A percentile compares a stretch with the other conserved stretches of the same genome.
phyloP scores from a whole-genome alignment of 306 rosid genomes.

The Gleditsia sinensis region DNA sequence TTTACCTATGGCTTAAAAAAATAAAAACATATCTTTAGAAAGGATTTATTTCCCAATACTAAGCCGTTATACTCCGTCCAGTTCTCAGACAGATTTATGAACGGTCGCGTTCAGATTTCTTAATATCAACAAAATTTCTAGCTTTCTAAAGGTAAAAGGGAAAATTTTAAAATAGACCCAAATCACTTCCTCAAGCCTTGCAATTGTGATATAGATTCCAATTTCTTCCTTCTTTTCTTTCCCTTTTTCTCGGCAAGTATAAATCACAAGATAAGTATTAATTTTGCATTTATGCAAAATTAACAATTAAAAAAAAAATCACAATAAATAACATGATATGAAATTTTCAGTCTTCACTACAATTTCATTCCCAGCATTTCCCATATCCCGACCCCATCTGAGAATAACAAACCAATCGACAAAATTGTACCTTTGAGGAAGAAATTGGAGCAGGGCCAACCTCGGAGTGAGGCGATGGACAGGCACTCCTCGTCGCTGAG shows the following conservation, averaged over 20 bases:
- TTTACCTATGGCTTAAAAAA: not conserved
- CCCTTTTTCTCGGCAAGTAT: not conserved
- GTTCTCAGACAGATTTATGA: not conserved
- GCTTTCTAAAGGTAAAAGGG: not conserved
- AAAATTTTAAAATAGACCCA: too few relatives aligned
- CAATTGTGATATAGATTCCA: not conserved
- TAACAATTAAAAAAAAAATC: not conserved
- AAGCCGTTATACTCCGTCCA: not conserved
- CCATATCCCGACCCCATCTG: not conserved
- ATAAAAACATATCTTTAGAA: not conserved
- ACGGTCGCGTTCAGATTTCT: not conserved
- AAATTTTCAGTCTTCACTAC: not conserved
- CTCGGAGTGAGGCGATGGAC: constrained; percentile 49
- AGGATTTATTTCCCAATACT: not conserved
- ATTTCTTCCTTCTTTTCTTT: not conserved
- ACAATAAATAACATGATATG: not conserved
- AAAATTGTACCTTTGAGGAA: constrained; percentile 32
- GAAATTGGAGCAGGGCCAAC: constrained; percentile 55
- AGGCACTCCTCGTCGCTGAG: constrained; percentile 51
- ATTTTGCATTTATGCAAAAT: not conserved
- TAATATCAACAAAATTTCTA: not conserved
- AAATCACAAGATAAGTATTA: not conserved
- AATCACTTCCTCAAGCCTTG: not conserved
- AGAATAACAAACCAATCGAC: not conserved
- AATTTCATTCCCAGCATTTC: not conserved